Conservation (phyloP, 129 eudicot genomes). For the Tanacetum coccineum region DNA sequence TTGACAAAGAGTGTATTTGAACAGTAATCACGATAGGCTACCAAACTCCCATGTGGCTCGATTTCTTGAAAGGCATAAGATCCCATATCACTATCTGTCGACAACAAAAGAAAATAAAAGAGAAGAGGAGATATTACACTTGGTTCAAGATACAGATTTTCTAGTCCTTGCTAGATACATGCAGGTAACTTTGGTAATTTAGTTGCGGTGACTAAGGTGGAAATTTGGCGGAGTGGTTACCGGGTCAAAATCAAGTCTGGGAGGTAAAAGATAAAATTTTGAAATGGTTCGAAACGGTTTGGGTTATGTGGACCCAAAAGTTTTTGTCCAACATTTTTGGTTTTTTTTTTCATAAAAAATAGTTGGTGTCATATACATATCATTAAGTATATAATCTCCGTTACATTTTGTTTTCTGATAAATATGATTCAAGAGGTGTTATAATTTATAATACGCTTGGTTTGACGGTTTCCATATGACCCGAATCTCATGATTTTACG, state of each 20-base stretch:
- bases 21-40: constrained; percentile 83
- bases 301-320: neutral
- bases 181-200: constrained; percentile 62
- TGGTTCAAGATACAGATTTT: constrained; percentile 89
- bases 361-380: no score
- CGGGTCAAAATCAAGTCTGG: neutral
- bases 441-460: no score
- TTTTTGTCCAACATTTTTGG: no score
- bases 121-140: constrained; percentile 63
- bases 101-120: constrained; percentile 44
- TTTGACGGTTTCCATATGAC: no score
- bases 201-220: neutral
- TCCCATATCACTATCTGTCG: constrained; percentile 63
- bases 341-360: no score
- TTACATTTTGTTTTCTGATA: no score
- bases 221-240: neutral
- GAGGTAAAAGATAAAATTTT: neutral
- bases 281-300: neutral
- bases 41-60: constrained; percentile 79
- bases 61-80: constrained; percentile 76
- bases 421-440: no score
- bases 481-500: no score
- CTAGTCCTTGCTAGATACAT: constrained; percentile 95
- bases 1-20: constrained; percentile 17
- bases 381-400: no score